Percentiles rank a stretch among this genome's conserved stretches.
Conservation (phyloP, 441 rosid species). For the Corymbia calophylla region DNA sequence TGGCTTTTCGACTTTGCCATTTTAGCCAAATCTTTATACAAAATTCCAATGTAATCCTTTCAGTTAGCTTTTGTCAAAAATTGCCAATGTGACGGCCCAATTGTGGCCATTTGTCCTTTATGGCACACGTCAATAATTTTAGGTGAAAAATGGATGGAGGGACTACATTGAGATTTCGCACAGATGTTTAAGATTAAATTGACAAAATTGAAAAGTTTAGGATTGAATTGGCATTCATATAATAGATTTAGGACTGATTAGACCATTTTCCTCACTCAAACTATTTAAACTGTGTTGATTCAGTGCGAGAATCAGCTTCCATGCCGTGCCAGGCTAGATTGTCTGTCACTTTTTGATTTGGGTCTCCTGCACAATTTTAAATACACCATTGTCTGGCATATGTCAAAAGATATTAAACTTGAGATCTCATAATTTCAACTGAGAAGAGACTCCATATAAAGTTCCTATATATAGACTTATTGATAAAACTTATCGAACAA, state of each 20-base stretch:
- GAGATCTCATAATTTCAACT: background rate
- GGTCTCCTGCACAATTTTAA: background rate
- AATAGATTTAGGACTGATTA: background rate
- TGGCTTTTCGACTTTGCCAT: no score
- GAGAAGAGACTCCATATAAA: background rate
- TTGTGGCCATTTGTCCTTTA: background rate
- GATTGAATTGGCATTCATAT: rapidly evolving
- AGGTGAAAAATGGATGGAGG: background rate
- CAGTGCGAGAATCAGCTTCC: background rate
- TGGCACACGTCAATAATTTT: background rate
- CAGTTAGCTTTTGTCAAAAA: rapidly evolving
- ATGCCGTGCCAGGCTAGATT: background rate
- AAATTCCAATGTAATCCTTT: no score
- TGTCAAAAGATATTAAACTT: background rate
- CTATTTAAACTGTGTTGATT: background rate
- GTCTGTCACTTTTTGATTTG: background rate
- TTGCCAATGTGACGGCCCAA: background rate
- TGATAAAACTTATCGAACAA: background rate
- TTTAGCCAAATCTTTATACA: no score
- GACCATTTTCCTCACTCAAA: background rate
- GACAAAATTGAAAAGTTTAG: background rate
- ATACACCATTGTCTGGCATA: background rate
- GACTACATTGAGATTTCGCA: no score
- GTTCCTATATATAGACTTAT: background rate
- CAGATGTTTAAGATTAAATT: background rate